Base-by-base conservation (phyloP, 208 protist species). In the Trypanosoma brucei region DNA sequence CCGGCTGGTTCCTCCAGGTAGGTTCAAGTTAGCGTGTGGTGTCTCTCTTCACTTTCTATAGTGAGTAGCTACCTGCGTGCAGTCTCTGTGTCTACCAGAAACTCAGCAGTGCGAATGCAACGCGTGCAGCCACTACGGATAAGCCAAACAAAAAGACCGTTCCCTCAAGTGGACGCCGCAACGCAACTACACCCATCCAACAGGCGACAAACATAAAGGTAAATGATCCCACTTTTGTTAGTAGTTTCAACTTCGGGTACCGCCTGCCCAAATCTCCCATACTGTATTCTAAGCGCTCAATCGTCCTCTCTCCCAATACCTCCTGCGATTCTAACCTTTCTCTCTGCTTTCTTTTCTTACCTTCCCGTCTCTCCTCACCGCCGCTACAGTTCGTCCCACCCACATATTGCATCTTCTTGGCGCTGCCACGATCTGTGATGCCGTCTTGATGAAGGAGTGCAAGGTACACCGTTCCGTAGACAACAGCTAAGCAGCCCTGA, bases 161-260 rank as follows among this genome's bases (percentile, higher is more conserved):
- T 3, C 84, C 81, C 40, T 91, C 84, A 30, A 91, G 45, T 3
- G 84, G 84, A 3, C 84, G 77, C 3, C 84, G 80, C 14, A 85
- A 38, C 9, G 76, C 67, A 33, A 91, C 69, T 3, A 86, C 9
- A 13, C 58, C 58, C 8, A 65, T 60, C 81, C 81, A 91, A 2
- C 83, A 13, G 34, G 71, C 62, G 35, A 69, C 50, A 39, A 78
- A 37, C 13, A 78, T 42, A 3, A 75, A 22, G 22, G 74, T 9
- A 0, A 11, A 49, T 37, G 64, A 66, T 1, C 59, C 33, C 1
- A 55, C 2, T 50, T 38, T 34, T 31, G 68, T 2, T 2, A 68
- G 3, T 0, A 52, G 36, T 7, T 49, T 55, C 33, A 83, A 52
- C 30, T 49, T 38, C 14, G 73, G 78, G 11, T 51, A 51, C 31